A percentile compares a stretch with the other conserved stretches of the same genome.
Evolutionary conservation across 2,329 filamentous ascomycete genomes (phyloP).

Genomic region (Stemphylium beticola): DNA sequence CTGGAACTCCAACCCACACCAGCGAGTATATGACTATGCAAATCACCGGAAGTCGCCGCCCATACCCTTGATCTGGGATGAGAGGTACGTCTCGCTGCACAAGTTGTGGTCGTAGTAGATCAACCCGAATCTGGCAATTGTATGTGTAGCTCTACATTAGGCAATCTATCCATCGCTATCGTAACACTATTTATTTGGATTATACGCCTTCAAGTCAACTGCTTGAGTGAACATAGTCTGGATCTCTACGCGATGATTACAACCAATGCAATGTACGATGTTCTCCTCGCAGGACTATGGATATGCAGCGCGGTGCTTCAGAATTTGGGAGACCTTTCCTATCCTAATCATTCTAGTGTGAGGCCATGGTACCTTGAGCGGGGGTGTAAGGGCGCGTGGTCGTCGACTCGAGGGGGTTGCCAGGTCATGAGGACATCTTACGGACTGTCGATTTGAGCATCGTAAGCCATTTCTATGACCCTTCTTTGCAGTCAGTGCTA

Average conservation of each 20-base stretch:
- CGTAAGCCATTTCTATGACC: constrained; percentile 15
- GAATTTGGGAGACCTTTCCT: constrained; percentile 18
- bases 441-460: constrained; percentile 13
- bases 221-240: constrained; percentile 3
- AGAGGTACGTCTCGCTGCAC: constrained; percentile 10
- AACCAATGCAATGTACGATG: constrained; percentile 26
- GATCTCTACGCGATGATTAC: constrained; percentile 14
- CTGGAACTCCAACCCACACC: constrained; percentile 27
- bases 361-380: constrained; percentile 29
- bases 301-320: constrained; percentile 17
- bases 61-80: constrained; percentile 27
- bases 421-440: constrained; percentile 11
- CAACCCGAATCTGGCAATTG: neutral
- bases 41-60: constrained; percentile 21
- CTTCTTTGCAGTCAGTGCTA: too few relatives aligned
- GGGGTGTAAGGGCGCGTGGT: constrained; percentile 12
- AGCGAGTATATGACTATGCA: constrained; percentile 24
- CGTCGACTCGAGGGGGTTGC: constrained; percentile 7
- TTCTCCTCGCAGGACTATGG: constrained; percentile 22
- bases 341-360: constrained; percentile 18
- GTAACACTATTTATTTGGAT: constrained; percentile 20
- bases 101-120: neutral
- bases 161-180: constrained; percentile 15
- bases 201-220: constrained; percentile 17
- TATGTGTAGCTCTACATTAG: constrained; percentile 11